These are phyloP conservation scores for Ganoderma leucocontextum DNA, from an alignment of 1,284 basidiomycete species.

Conservation along the genomic window DNA sequence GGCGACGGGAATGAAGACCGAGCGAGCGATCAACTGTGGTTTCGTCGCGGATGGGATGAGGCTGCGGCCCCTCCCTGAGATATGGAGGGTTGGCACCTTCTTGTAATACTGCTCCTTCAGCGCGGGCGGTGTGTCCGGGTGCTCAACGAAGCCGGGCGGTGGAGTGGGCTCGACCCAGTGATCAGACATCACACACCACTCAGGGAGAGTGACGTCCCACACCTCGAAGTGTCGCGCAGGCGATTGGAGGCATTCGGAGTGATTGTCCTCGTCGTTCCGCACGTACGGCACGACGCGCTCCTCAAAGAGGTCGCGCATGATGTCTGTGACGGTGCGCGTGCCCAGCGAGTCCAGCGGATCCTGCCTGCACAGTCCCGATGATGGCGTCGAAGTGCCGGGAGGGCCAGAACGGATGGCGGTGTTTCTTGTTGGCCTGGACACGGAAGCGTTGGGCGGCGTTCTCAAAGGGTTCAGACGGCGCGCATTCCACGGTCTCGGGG, in stretches of 20 bases:
- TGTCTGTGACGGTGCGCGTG: not conserved
- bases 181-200: slow-evolving; percentile 21
- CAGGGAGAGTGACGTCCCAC: slow-evolving; percentile 22
- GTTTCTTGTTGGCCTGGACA: slow-evolving; percentile 23
- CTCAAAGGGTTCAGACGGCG: slow-evolving; percentile 12
- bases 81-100: slow-evolving; percentile 18
- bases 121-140: not conserved
- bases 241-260: not conserved
- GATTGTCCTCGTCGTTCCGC: slow-evolving; percentile 24
- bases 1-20: slow-evolving; percentile 25
- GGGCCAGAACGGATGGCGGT: slow-evolving; percentile 24
- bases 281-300: slow-evolving; percentile 20
- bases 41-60: slow-evolving; percentile 19
- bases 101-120: slow-evolving; percentile 19
- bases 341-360: slow-evolving; percentile 1
- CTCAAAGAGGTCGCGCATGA: slow-evolving; percentile 10
- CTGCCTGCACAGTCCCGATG: too few relatives aligned
- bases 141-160: slow-evolving; percentile 14
- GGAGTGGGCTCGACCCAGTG: slow-evolving; percentile 24
- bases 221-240: not conserved
- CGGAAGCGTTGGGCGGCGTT: slow-evolving; percentile 17
- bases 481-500: slow-evolving; percentile 11
- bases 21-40: slow-evolving; percentile 17
- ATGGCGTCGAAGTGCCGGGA: slow-evolving; percentile 19
- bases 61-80: slow-evolving; percentile 12